These are phyloP conservation scores for Solanum paucissectum DNA, from an alignment of 257 asterid species.

Conservation along the genomic window DNA sequence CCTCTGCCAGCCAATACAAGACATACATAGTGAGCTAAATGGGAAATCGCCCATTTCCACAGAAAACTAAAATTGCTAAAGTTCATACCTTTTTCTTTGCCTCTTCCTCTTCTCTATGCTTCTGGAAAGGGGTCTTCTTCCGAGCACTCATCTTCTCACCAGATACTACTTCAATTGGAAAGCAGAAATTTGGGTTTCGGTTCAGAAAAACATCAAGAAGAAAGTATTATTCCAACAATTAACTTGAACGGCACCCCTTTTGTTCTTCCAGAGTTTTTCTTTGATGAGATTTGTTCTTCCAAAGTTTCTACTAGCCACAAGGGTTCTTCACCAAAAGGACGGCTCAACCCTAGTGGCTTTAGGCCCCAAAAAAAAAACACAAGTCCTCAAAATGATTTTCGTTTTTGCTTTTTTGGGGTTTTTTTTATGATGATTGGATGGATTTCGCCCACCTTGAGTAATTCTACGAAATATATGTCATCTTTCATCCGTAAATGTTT, in stretches of 20 bases:
- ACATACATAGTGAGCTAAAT: not conserved
- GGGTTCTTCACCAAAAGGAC: not conserved
- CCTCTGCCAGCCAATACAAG: constrained; percentile 35
- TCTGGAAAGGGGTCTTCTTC: constrained; percentile 91
- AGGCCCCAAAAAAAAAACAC: not conserved
- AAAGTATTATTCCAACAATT: not conserved
- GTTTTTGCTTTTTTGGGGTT: too few relatives aligned
- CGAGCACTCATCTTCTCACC: constrained; percentile 59
- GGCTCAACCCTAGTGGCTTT: not conserved
- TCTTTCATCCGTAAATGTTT: too few relatives aligned
- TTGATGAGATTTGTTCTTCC: not conserved
- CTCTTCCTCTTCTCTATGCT: constrained; percentile 94
- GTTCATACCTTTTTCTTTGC: constrained; percentile 63
- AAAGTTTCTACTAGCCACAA: not conserved
- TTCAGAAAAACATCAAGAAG: not conserved
- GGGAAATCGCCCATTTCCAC: not conserved
- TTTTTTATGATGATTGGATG: too few relatives aligned
- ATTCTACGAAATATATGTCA: too few relatives aligned
- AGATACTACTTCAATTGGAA: constrained; percentile 7
- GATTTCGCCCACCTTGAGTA: not conserved
- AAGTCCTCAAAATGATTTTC: not conserved
- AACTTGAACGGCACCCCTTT: not conserved
- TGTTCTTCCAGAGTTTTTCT: not conserved
- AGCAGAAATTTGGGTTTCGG: not conserved
- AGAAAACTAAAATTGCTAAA: not conserved